These are phyloP conservation scores for Phytomonas francai DNA, from an alignment of 208 protist genomes.

Conservation along the genomic window DNA sequence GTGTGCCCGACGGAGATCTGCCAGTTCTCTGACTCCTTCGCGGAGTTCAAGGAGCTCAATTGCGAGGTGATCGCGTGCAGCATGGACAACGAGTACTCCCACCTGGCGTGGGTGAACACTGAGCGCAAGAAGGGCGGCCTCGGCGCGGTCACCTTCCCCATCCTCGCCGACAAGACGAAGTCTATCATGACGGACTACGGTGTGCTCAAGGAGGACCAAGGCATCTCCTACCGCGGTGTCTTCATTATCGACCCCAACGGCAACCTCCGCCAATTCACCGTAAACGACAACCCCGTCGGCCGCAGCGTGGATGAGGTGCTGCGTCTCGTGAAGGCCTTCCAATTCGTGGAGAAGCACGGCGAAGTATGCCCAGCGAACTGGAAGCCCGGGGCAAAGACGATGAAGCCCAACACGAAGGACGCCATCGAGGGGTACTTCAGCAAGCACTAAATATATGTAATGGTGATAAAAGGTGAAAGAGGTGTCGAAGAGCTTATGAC, in stretches of 20 bases:
- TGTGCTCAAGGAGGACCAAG: constrained; percentile 87
- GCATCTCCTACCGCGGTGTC: constrained; percentile 86
- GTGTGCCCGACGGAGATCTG: constrained; percentile 97
- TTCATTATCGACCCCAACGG: constrained; percentile 95
- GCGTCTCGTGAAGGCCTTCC: constrained; percentile 93
- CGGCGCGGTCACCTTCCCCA: constrained; percentile 92
- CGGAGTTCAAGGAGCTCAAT: constrained; percentile 85
- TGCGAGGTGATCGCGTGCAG: constrained; percentile 90
- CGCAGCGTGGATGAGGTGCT: constrained; percentile 92
- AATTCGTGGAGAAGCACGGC: constrained; percentile 92
- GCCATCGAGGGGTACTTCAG: constrained; percentile 88
- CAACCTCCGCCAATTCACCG: constrained; percentile 87
- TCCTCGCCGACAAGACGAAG: constrained; percentile 94
- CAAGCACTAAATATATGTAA: constrained; percentile 18
- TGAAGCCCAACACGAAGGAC: constrained; percentile 90
- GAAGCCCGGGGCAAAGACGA: constrained; percentile 83
- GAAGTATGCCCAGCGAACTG: constrained; percentile 95
- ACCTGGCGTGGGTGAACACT: constrained; percentile 93
- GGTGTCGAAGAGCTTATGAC: not conserved
- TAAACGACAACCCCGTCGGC: constrained; percentile 95
- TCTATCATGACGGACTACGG: constrained; percentile 89
- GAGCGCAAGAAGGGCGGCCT: constrained; percentile 96
- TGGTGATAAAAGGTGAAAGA: not conserved
- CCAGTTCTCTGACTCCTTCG: constrained; percentile 90
- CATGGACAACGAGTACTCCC: constrained; percentile 93